phyloP scores from a whole-genome alignment of 2,329 filamentous ascomycete genomes.

The Trichoderma pleuroti region DNA sequence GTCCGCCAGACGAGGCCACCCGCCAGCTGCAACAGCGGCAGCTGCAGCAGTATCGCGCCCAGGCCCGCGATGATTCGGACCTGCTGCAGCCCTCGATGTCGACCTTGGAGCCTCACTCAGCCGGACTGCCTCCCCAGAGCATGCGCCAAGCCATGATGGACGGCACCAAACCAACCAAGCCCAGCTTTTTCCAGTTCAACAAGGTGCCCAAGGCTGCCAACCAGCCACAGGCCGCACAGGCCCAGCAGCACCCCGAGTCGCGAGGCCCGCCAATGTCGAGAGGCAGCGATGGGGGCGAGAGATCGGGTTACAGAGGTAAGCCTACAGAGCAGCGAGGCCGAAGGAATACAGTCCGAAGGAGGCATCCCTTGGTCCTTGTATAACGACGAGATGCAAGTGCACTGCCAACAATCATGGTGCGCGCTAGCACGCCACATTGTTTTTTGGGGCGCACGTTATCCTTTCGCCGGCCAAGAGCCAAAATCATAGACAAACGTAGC shows the following conservation, averaged over 20 bases:
- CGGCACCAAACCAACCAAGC: slow-evolving; percentile 44
- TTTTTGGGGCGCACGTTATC: neutral
- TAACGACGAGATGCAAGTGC: neutral
- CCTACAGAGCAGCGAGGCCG: slow-evolving; percentile 22
- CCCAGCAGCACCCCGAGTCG: slow-evolving; percentile 35
- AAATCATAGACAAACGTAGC: neutral
- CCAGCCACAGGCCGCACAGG: slow-evolving; percentile 26
- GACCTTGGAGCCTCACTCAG: slow-evolving; percentile 26
- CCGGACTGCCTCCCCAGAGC: slow-evolving; percentile 23
- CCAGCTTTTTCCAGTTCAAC: slow-evolving; percentile 51
- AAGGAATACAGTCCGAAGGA: slow-evolving; percentile 35
- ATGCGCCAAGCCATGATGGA: slow-evolving; percentile 32
- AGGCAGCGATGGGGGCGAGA: slow-evolving; percentile 33
- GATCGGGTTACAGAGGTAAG: slow-evolving; percentile 35
- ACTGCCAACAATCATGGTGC: neutral
- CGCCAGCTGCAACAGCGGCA: slow-evolving; percentile 25
- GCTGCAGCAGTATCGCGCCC: slow-evolving; percentile 24
- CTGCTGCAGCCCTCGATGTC: slow-evolving; percentile 25
- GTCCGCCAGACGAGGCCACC: slow-evolving; percentile 10
- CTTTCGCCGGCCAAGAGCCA: neutral
- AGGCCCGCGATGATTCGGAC: slow-evolving; percentile 25
- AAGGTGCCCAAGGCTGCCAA: slow-evolving; percentile 44
- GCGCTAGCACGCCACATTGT: neutral
- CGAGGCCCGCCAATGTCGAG: slow-evolving; percentile 39
- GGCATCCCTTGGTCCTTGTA: slow-evolving; percentile 29